Evolutionary conservation across 306 rosid species (phyloP), one percentile per base, ranked within the genome.

Genomic region (Vigna unguiculata): DNA sequence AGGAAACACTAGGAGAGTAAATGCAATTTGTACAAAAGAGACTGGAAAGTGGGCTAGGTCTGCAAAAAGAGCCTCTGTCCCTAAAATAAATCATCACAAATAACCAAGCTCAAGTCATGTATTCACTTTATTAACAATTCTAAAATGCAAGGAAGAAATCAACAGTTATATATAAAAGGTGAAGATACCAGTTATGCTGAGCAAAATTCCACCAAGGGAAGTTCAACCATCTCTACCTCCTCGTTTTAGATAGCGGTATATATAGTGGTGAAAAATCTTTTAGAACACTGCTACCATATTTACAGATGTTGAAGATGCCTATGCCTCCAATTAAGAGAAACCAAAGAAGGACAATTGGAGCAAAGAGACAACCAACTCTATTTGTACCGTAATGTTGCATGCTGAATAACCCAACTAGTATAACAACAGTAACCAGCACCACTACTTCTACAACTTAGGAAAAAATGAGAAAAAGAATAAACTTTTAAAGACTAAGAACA

Each of bases 41-140:
- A 95, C 97, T 20, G 97, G 99, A 83, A 92, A 95, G 86, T 88
- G 90, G 62, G 93, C 88, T 53, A 95, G 86, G 78, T 95, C 99
- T 0, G 99, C 99, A 75, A 95, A 95, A 64, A 95, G 96, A 83
- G 99, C 99, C 85, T 95, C 99, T 5, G 99, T 95, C 78, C 99
- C 98, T 95, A 96, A 72, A 87, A 78, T 69, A 57, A 80, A 75
- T 76, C 55, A 80, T 74, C 62, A 69, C 17, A 81, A 66, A 71
- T 82, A 78, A 68, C 72, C 81, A 61, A 20, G 68, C 62, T 69
- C 46, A 71, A 53, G 58, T 59, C 12, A 43, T 36, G 13, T 53
- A 41, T 38, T 64, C 67, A 47, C 41, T 24, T 16, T 7, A 25
- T 67, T 45, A 52, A 71, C 65, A 30, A 1, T 72, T 34, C 63